Evolutionary conservation across 306 rosid genomes (phyloP), one percentile per base, ranked within the genome.

Genomic region (Herpetospermum pedunculosum): DNA sequence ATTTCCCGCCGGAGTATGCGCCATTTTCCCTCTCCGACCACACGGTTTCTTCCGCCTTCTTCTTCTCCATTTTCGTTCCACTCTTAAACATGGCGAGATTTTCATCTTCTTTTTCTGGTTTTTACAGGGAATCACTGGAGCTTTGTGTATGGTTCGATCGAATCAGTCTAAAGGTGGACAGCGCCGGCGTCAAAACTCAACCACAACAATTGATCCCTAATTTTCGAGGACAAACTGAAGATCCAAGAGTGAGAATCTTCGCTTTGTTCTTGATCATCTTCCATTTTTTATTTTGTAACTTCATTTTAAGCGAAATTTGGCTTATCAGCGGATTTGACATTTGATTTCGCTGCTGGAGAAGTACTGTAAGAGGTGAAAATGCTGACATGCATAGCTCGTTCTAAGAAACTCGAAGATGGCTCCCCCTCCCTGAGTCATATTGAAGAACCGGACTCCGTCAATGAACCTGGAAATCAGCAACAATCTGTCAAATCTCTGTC

Each of bases 331-430:
- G 60, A 63, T 74, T 68, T 37, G 28, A 9, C 26, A n/a, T 35
- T 25, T 16, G n/a, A 21, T 23, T 50, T 21, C 49, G 63, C 49
- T 50, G 52, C 52, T 23, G 72, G 50, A 67, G 35, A 40, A 41
- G 72, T 65, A 46, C 34, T 68, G 38, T 6, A 28, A 60, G 63
- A 68, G 28, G 63, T 14, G 70, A 87, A 78, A 87, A 92, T 92
- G 97, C 85, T 92, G 76, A 89, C 96, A 67, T 92, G 97, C 83
- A 89, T 92, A 75, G 90, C 96, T 78, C 96, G 97, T 71, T 92
- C 97, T 0, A 89, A 89, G 89, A 92, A 92, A 77, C 92, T 82
- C 83, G 92, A 81, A 5, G 88, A 80, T 32, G 96, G 83, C 67
- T 87, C 94, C 6, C 70, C 72, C 67, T 87, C 94, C 6, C 70